Conservation (phyloP, 208 protist species). For the Trypanosoma vivax region DNA sequence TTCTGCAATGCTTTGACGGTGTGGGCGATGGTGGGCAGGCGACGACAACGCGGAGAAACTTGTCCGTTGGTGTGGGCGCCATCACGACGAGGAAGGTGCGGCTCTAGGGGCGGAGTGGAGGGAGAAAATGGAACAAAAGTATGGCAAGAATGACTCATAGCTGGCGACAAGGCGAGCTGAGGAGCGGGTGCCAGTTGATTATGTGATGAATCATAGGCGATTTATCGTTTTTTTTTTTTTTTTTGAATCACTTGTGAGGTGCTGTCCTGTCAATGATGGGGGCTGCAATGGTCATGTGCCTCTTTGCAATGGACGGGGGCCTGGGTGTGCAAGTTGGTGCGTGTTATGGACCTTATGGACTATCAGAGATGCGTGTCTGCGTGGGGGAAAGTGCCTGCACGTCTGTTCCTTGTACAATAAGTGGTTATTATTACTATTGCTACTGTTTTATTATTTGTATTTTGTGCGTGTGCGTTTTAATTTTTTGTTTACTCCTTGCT, state of each 20-base stretch:
- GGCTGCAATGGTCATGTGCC: too few relatives aligned
- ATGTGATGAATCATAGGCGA: background rate
- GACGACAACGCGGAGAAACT: slow-evolving; percentile 79
- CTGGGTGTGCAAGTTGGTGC: too few relatives aligned
- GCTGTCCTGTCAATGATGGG: background rate
- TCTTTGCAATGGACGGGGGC: too few relatives aligned
- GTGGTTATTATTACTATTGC: too few relatives aligned
- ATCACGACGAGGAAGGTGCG: slow-evolving; percentile 60
- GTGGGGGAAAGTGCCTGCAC: slow-evolving; percentile 6
- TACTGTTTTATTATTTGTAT: too few relatives aligned
- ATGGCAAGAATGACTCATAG: background rate
- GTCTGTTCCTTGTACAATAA: too few relatives aligned
- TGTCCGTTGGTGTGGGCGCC: slow-evolving; percentile 79
- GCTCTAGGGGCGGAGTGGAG: slow-evolving; percentile 54
- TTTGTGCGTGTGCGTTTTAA: background rate
- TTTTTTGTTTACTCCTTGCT: background rate
- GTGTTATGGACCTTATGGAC: too few relatives aligned
- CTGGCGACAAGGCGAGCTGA: background rate
- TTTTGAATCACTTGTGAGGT: background rate
- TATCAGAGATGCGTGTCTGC: slow-evolving; percentile 10
- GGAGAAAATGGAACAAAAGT: slow-evolving; percentile 30
- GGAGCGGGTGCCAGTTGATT: background rate
- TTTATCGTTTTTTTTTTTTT: slow-evolving; percentile 4
- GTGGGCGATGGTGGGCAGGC: slow-evolving; percentile 75
- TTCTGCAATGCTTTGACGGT: slow-evolving; percentile 81